Percentiles rank a stretch among this genome's conserved stretches.
phyloP scores from a whole-genome alignment of 768 basidiomycete genomes.

The Lepiota brunneoincarnata region DNA sequence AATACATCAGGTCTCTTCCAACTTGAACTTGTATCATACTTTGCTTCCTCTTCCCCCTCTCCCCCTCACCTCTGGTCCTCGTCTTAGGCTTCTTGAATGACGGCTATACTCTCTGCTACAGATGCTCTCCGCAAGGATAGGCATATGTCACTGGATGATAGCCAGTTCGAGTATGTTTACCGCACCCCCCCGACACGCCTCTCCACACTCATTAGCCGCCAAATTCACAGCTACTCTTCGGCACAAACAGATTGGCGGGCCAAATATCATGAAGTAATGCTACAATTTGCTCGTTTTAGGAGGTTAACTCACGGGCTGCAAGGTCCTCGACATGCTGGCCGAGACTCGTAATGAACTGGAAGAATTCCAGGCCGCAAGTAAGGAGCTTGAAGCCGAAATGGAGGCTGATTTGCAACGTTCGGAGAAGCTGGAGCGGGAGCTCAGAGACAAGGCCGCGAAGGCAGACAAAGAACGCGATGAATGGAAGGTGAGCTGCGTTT shows the following conservation, averaged over 20 bases:
- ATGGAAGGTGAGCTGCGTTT: constrained; percentile 74
- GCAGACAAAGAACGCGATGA: constrained; percentile 80
- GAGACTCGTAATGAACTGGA: constrained; percentile 85
- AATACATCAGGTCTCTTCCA: constrained; percentile 14
- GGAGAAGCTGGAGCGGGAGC: constrained; percentile 80
- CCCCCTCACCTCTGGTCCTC: constrained; percentile 12
- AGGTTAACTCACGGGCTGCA: background rate
- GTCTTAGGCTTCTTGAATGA: constrained; percentile 36
- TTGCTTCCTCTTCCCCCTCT: background rate
- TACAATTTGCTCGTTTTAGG: background rate
- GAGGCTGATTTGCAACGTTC: constrained; percentile 88
- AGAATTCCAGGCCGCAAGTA: constrained; percentile 84
- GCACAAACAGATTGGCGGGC: constrained; percentile 67
- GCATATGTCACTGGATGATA: constrained; percentile 66
- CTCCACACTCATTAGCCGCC: constrained; percentile 13
- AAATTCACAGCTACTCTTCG: constrained; percentile 46
- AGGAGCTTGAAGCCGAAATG: constrained; percentile 90
- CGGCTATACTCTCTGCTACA: constrained; percentile 61
- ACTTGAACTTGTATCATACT: constrained; percentile 13
- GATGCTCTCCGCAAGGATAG: constrained; percentile 59
- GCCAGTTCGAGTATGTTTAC: constrained; percentile 50
- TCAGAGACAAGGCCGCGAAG: constrained; percentile 66
- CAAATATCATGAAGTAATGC: constrained; percentile 68
- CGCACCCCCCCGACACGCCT: constrained; percentile 16
- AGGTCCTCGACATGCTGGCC: constrained; percentile 78